phyloP scores from a whole-genome alignment of 2,329 filamentous ascomycete genomes.

The Elsinoe batatas region DNA sequence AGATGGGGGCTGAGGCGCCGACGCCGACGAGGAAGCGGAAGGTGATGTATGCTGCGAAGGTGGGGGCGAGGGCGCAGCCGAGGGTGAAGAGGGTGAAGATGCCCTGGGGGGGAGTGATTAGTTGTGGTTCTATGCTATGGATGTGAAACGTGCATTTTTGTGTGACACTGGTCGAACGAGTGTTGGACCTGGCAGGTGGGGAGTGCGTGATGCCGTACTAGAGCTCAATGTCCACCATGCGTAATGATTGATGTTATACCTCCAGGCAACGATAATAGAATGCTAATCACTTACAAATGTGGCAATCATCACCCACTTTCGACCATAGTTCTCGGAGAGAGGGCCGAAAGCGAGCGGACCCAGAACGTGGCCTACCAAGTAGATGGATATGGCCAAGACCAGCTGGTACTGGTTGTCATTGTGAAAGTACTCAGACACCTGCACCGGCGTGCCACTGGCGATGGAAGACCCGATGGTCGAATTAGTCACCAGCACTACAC shows the following conservation, averaged over 20 bases:
- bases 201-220: not conserved
- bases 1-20: slow-evolving; percentile 41
- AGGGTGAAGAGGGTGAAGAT: slow-evolving; percentile 38
- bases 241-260: not conserved
- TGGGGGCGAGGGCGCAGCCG: slow-evolving; percentile 35
- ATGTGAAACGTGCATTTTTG: not conserved
- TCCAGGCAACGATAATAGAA: slow-evolving; percentile 8
- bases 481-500: slow-evolving; percentile 54
- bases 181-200: not conserved
- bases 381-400: slow-evolving; percentile 42
- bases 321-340: slow-evolving; percentile 36
- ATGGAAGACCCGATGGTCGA: slow-evolving; percentile 57
- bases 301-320: slow-evolving; percentile 39
- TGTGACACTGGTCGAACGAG: not conserved
- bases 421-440: slow-evolving; percentile 48
- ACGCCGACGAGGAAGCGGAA: slow-evolving; percentile 37
- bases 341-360: slow-evolving; percentile 38
- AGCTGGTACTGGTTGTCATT: slow-evolving; percentile 37
- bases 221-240: not conserved
- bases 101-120: not conserved
- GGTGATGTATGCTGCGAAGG: slow-evolving; percentile 34
- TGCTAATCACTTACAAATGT: slow-evolving; percentile 34
- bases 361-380: slow-evolving; percentile 39
- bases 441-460: slow-evolving; percentile 52
- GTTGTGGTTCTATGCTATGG: not conserved